These are phyloP conservation scores for Pharus latifolius DNA, from an alignment of 176 grass and related monocot species.

Conservation along the genomic window DNA sequence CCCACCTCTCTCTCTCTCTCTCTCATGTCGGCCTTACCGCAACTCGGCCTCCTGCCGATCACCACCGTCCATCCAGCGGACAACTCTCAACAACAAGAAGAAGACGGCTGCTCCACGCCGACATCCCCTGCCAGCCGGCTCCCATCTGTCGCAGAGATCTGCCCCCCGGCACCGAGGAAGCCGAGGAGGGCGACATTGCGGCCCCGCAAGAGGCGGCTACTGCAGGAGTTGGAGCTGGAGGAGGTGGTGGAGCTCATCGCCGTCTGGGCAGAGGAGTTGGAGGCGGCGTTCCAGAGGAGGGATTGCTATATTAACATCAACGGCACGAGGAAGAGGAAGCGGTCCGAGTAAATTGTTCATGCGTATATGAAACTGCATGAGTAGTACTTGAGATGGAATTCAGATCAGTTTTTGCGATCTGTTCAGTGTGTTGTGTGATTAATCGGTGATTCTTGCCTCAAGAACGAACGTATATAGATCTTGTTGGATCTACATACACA, in stretches of 20 bases:
- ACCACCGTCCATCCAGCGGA: neutral
- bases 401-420: too few relatives aligned
- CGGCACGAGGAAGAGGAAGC: neutral
- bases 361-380: too few relatives aligned
- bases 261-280: conserved; percentile 10
- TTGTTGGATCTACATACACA: too few relatives aligned
- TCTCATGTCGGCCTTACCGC: neutral
- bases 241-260: neutral
- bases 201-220: neutral
- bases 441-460: too few relatives aligned
- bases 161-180: conserved; percentile 31
- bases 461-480: too few relatives aligned
- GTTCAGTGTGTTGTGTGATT: too few relatives aligned
- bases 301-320: neutral
- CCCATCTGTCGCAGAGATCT: neutral
- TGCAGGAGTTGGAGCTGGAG: neutral
- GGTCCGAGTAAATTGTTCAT: too few relatives aligned
- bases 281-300: conserved; percentile 1
- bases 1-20: neutral
- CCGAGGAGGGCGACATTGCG: neutral
- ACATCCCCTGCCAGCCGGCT: conserved; percentile 9
- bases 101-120: neutral
- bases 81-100: neutral
- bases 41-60: neutral
- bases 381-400: too few relatives aligned